Evolutionary conservation across 2,329 filamentous ascomycete genomes (phyloP).

Genomic region (Pestalotiopsis sp.): DNA sequence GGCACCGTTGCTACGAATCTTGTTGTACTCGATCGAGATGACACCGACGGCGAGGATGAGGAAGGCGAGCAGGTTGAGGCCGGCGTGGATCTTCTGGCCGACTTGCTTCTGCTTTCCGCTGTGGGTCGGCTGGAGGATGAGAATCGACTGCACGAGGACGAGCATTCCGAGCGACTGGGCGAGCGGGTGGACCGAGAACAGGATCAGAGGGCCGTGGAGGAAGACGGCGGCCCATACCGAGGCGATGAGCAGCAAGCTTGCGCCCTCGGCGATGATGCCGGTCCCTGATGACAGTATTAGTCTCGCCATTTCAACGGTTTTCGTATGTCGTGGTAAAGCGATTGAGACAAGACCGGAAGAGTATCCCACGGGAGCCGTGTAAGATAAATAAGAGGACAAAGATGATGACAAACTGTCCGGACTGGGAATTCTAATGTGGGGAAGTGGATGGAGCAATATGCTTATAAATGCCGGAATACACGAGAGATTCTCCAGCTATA

Average conservation of each 20-base stretch:
- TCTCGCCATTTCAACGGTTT: constrained; percentile 26
- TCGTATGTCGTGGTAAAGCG: neutral
- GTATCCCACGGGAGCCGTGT: neutral
- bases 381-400: constrained; percentile 8
- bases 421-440: neutral
- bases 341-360: constrained; percentile 3
- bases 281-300: constrained; percentile 63
- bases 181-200: constrained; percentile 90
- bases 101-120: constrained; percentile 71
- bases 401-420: neutral
- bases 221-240: constrained; percentile 81
- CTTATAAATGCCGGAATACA: neutral
- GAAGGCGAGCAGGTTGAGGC: constrained; percentile 68
- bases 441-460: neutral
- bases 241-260: constrained; percentile 72
- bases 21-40: constrained; percentile 81
- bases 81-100: constrained; percentile 66
- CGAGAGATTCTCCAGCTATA: neutral
- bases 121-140: constrained; percentile 86
- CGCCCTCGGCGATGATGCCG: constrained; percentile 77
- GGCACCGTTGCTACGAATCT: constrained; percentile 64
- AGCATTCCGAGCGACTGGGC: constrained; percentile 69
- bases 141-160: constrained; percentile 75
- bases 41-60: constrained; percentile 66
- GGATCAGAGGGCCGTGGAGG: constrained; percentile 62